Evolutionary conservation across 371 early-diverging fungal species (phyloP), one percentile per base, ranked within the genome.

Genomic region (Chytridiales sp.): DNA sequence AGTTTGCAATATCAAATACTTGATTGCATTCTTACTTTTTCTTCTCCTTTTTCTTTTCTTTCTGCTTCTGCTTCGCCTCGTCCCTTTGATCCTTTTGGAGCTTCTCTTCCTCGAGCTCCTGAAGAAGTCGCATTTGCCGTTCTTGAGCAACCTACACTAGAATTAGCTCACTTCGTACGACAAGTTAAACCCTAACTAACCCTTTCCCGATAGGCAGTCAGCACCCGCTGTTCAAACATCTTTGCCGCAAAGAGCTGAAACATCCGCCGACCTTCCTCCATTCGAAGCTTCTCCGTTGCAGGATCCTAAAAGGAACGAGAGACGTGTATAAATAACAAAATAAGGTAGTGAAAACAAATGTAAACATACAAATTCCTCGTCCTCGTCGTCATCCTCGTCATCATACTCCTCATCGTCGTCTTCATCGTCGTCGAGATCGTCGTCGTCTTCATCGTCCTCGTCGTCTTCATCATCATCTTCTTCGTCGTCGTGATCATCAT

Each of bases 201-300:
- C 77, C 93, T 92, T 73, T 95, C 96, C 40, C 92, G 85, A 66
- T 93, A 95, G 3, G 94, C 91, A 47, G 85, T 81, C 36, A 94
- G 72, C 0, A 94, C 93, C 17, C 95, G 84, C 62, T 94, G 94
- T 72, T 94, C 96, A 83, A 95, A 94, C 86, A 94, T 89, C 46
- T 90, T 87, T 19, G 96, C 94, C 11, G 94, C 94, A 80, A 94
- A 92, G 26, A 93, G 86, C 67, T 93, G 94, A 64, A 95, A 94
- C 88, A 93, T 92, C 19, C 86, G 82, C 13, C 94, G 84, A 2
- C 92, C 90, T 63, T 94, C 93, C 63, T 94, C 93, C 80, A 90
- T 89, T 19, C 92, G 84, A 59, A 88, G 88, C 66, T 93, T 92
- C 56, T 89, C 87, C 4, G 87, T 87, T 70, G 85, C 63, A 4